These are phyloP conservation scores for Albifimbria verrucaria DNA, from an alignment of 2,329 filamentous ascomycete species.

Conservation along the genomic window DNA sequence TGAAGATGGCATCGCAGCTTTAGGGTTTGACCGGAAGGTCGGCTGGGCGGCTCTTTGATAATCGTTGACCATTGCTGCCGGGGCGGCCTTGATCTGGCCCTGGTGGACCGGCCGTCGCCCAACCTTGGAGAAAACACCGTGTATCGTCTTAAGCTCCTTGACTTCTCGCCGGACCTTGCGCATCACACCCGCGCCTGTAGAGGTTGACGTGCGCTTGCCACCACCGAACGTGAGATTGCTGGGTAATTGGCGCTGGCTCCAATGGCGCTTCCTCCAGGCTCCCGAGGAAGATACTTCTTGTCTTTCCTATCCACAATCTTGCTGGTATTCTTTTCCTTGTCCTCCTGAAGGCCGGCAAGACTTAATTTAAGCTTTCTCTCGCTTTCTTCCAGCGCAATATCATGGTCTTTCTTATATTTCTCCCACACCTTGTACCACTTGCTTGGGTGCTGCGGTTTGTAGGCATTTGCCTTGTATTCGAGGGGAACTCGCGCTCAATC, in stretches of 20 bases:
- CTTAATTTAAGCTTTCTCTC: conserved; percentile 55
- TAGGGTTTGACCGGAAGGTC: conserved; percentile 21
- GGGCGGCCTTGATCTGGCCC: conserved; percentile 45
- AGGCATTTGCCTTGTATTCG: conserved; percentile 57
- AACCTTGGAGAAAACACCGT: conserved; percentile 40
- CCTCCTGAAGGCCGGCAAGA: conserved; percentile 54
- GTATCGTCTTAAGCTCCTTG: conserved; percentile 46
- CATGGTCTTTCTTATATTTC: conserved; percentile 60
- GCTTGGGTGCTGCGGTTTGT: conserved; percentile 61
- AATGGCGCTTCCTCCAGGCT: conserved; percentile 25
- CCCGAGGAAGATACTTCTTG: conserved; percentile 41
- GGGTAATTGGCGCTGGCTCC: conserved; percentile 23
- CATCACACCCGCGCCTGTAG: conserved; percentile 50
- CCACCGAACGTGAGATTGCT: conserved; percentile 40
- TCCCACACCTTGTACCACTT: conserved; percentile 79
- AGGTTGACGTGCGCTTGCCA: conserved; percentile 50
- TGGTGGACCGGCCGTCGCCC: conserved; percentile 23
- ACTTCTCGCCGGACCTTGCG: conserved; percentile 55
- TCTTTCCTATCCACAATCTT: conserved; percentile 47
- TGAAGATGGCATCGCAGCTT: conserved; percentile 14
- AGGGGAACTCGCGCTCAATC: conserved; percentile 73
- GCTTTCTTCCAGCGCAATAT: conserved; percentile 56
- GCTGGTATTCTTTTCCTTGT: conserved; percentile 55
- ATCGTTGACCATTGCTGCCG: conserved; percentile 52
- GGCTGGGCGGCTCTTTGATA: conserved; percentile 42